Conservation (phyloP, 2,329 filamentous ascomycete genomes). For the Huntiella moniliformis region DNA sequence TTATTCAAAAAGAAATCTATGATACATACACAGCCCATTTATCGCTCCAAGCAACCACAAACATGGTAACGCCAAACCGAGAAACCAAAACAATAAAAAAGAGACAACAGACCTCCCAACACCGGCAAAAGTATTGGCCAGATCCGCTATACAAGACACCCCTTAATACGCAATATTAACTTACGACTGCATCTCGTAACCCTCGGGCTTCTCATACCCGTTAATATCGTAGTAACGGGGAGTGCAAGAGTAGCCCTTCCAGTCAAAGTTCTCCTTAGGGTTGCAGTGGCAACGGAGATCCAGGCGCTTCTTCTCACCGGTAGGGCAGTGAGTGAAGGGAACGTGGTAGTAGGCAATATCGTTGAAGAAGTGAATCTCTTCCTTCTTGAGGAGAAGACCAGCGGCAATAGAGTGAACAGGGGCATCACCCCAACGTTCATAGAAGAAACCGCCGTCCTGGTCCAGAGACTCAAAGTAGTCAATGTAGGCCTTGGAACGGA, state of each 20-base stretch:
- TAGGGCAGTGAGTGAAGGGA: constrained; percentile 94
- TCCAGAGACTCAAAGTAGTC: constrained; percentile 87
- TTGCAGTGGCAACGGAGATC: constrained; percentile 90
- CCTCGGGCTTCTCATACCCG: constrained; percentile 61
- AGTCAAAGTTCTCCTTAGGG: constrained; percentile 94
- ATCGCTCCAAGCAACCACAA: neutral
- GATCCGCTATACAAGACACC: neutral
- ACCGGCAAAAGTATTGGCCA: too few species aligned
- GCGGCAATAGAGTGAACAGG: constrained; percentile 97
- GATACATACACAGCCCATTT: constrained; percentile 1
- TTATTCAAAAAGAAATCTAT: constrained; percentile 3
- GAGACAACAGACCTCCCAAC: too few species aligned
- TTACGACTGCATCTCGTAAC: constrained; percentile 55
- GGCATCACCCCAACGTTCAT: constrained; percentile 95
- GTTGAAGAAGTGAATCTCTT: constrained; percentile 96
- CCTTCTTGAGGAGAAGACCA: constrained; percentile 68
- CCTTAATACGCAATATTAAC: neutral
- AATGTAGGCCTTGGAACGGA: constrained; percentile 70
- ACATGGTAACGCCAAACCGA: constrained; percentile 8
- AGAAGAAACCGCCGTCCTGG: constrained; percentile 89
- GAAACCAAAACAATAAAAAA: constrained; percentile 8
- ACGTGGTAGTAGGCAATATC: constrained; percentile 98
- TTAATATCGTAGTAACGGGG: constrained; percentile 73
- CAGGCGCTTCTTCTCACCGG: constrained; percentile 63
- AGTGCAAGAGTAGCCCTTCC: constrained; percentile 95